Conservation (phyloP, 345 rosid species). For the Citrus inodora region DNA sequence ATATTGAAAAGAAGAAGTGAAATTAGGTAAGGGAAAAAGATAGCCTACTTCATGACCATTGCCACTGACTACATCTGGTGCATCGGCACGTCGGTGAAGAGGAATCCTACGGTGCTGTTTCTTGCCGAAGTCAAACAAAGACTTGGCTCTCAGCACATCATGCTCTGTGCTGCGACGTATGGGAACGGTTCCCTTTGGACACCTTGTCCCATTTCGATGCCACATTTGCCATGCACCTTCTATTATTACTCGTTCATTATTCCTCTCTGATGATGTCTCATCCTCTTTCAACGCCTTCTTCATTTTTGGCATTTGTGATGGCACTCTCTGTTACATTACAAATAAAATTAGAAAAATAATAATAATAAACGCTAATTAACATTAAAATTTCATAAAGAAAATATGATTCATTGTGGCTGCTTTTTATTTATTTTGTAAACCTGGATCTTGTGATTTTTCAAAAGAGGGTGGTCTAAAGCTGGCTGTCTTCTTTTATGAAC, state of each 20-base stretch:
- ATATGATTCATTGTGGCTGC: not conserved
- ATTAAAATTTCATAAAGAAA: not conserved
- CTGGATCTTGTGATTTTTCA: constrained; percentile 95
- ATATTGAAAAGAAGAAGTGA: too few species aligned
- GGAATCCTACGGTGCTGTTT: constrained; percentile 27
- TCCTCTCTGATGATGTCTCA: constrained; percentile 11
- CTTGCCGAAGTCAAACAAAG: constrained; percentile 86
- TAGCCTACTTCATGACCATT: constrained; percentile 74
- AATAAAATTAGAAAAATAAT: not conserved
- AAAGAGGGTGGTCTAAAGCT: constrained; percentile 91
- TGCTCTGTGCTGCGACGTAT: constrained; percentile 70
- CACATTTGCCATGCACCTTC: constrained; percentile 75
- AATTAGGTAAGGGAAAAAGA: constrained; percentile 24
- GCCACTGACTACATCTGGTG: constrained; percentile 72
- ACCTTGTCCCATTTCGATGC: constrained; percentile 82
- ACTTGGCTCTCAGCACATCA: constrained; percentile 88
- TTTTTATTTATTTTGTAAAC: constrained; percentile 22
- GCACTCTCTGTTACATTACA: constrained; percentile 43
- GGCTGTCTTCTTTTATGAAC: constrained; percentile 82
- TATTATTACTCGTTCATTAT: constrained; percentile 11
- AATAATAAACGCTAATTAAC: not conserved
- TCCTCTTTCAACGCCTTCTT: constrained; percentile 19
- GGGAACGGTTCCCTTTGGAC: constrained; percentile 89
- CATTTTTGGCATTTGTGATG: constrained; percentile 53
- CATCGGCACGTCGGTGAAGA: constrained; percentile 43